phyloP scores from a whole-genome alignment of 352 stramenopile species.

The Phytopythium ostracodes region DNA sequence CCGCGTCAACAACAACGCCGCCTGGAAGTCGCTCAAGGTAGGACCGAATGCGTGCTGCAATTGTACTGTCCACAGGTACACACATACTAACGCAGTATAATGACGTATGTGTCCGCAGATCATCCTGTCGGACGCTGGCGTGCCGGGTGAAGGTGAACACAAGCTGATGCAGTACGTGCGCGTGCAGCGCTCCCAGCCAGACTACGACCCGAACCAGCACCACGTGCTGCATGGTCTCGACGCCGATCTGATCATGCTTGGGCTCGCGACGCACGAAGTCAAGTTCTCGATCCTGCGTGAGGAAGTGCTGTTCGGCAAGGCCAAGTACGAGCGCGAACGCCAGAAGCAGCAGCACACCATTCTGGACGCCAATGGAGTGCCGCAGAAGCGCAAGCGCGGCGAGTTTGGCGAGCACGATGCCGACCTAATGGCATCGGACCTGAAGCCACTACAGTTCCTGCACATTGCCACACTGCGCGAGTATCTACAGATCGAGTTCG shows the following conservation, averaged over 20 bases:
- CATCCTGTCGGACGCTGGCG: constrained; percentile 95
- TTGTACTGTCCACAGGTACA: background rate
- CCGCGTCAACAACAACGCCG: constrained; percentile 89
- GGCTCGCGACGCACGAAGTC: constrained; percentile 97
- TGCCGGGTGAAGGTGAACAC: constrained; percentile 99
- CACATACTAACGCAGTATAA: background rate
- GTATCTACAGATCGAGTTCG: constrained; percentile 94
- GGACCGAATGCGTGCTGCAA: background rate
- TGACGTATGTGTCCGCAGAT: constrained; percentile 38
- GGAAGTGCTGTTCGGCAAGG: constrained; percentile 87
- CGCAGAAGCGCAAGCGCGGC: constrained; percentile 59
- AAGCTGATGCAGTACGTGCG: constrained; percentile 99
- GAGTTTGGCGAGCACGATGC: constrained; percentile 82
- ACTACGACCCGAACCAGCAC: constrained; percentile 96
- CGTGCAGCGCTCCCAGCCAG: constrained; percentile 90
- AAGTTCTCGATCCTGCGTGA: constrained; percentile 99
- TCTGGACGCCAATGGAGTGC: constrained; percentile 71
- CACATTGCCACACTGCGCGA: constrained; percentile 93
- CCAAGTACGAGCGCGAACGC: constrained; percentile 73
- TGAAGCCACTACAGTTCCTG: constrained; percentile 93
- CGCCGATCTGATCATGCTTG: constrained; percentile 99
- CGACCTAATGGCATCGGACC: constrained; percentile 72
- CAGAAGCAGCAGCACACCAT: constrained; percentile 60
- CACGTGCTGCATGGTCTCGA: constrained; percentile 98
- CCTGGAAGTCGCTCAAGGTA: constrained; percentile 94